Conservation (phyloP, 2,329 filamentous ascomycete genomes). For the Polytolypa hystricis region DNA sequence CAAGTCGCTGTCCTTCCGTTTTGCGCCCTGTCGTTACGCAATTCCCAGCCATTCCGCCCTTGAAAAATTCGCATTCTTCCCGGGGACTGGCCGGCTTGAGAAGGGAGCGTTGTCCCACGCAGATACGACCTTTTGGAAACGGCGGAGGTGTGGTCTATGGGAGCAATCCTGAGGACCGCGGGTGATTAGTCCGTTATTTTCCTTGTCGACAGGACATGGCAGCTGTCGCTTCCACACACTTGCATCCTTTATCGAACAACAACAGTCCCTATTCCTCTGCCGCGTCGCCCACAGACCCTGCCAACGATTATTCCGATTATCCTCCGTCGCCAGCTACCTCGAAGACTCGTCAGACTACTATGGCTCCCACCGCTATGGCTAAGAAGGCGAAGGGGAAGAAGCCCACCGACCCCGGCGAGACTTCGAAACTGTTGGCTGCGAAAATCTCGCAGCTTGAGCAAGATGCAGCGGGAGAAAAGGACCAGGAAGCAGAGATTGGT, state of each 20-base stretch:
- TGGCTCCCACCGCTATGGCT: slow-evolving; percentile 41
- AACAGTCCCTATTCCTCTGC: slow-evolving; percentile 4
- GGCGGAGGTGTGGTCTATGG: slow-evolving; percentile 3
- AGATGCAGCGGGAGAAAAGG: slow-evolving; percentile 85
- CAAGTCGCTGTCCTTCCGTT: too few relatives aligned
- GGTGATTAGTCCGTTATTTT: slow-evolving; percentile 1
- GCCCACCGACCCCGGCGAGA: slow-evolving; percentile 71
- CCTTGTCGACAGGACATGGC: slow-evolving; percentile 5
- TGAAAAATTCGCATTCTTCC: slow-evolving; percentile 11
- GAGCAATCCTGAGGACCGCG: slow-evolving; percentile 1
- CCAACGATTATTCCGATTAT: slow-evolving; percentile 35
- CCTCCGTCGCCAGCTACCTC: slow-evolving; percentile 29
- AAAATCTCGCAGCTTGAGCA: slow-evolving; percentile 93
- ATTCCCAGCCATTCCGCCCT: too few relatives aligned
- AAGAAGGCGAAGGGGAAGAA: slow-evolving; percentile 85
- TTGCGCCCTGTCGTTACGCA: not conserved
- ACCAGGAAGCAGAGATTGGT: slow-evolving; percentile 94
- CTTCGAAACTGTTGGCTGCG: slow-evolving; percentile 79
- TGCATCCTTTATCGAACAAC: slow-evolving; percentile 2
- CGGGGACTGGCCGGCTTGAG: too few relatives aligned
- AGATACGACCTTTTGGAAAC: too few relatives aligned
- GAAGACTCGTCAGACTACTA: slow-evolving; percentile 14
- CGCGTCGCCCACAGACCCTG: slow-evolving; percentile 24
- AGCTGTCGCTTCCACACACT: slow-evolving; percentile 3
- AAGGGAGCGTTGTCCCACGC: too few relatives aligned